phyloP scores from a whole-genome alignment of 768 basidiomycete species.

The Pulveroboletus sp. region DNA sequence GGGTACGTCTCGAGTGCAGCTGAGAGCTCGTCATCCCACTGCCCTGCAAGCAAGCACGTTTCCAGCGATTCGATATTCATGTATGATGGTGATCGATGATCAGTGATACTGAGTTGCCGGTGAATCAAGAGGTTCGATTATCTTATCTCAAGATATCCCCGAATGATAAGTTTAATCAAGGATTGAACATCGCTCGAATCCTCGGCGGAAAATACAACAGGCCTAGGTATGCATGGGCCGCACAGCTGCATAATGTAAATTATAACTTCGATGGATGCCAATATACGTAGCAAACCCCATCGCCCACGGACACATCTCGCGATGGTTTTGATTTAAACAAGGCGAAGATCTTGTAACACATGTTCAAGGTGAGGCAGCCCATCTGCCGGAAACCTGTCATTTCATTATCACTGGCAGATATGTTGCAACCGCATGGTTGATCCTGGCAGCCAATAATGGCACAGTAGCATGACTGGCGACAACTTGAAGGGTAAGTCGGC shows the following conservation, averaged over 20 bases:
- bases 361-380: not conserved
- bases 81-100: not conserved
- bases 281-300: no score
- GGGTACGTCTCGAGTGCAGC: conserved; percentile 22
- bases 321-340: not conserved
- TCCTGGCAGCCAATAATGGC: not conserved
- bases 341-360: not conserved
- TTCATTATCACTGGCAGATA: not conserved
- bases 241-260: no score
- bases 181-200: no score
- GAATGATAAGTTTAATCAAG: no score
- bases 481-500: no score
- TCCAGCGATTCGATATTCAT: conserved; percentile 40
- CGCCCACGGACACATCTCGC: not conserved
- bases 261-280: no score
- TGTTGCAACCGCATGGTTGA: not conserved
- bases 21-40: conserved; percentile 34
- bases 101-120: not conserved
- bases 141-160: conserved; percentile 1
- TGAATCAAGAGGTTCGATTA: not conserved
- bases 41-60: conserved; percentile 54
- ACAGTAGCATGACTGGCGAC: no score
- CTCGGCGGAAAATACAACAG: no score
- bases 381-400: not conserved
- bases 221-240: no score